phyloP scores from a whole-genome alignment of 495 filamentous ascomycete genomes.

The Penicillium canariense region DNA sequence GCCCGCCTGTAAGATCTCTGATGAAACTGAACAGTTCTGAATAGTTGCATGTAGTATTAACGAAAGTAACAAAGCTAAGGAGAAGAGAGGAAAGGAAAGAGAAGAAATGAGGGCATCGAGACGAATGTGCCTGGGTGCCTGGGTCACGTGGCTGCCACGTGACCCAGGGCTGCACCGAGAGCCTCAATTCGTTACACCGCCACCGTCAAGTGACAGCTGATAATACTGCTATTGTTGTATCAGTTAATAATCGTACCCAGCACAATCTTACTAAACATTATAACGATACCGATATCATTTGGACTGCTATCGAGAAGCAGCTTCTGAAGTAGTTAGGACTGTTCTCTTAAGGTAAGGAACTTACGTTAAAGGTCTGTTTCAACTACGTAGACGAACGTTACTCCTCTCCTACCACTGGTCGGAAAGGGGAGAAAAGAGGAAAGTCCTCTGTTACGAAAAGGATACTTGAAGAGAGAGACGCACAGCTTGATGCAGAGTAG shows the following conservation, averaged over 20 bases:
- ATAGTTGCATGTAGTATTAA: too few species aligned
- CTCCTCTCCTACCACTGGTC: background rate
- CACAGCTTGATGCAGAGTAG: constrained; percentile 25
- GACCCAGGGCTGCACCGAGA: too few species aligned
- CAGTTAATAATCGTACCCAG: constrained; percentile 11
- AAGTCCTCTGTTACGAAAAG: background rate
- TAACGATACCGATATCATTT: constrained; percentile 15
- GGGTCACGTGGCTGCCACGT: too few species aligned
- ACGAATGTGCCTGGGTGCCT: too few species aligned
- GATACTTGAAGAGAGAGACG: constrained; percentile 18
- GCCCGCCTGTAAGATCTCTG: too few species aligned
- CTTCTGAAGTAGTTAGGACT: constrained; percentile 14
- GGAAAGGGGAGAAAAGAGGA: constrained; percentile 17
- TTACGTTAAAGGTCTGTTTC: constrained; percentile 16
- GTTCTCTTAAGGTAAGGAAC: constrained; percentile 12
- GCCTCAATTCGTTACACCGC: too few species aligned
- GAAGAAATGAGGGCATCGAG: too few species aligned
- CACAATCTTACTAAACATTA: constrained; percentile 18
- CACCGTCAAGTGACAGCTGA: constrained; percentile 7
- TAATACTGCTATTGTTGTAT: constrained; percentile 11
- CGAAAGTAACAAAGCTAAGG: too few species aligned
- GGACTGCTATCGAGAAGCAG: constrained; percentile 20
- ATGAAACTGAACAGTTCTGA: too few species aligned
- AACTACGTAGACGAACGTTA: constrained; percentile 15
- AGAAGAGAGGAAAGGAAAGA: too few species aligned